Evolutionary conservation across 75 land plant genomes (phyloP).

Genomic region (Ceratopteris richardii): DNA sequence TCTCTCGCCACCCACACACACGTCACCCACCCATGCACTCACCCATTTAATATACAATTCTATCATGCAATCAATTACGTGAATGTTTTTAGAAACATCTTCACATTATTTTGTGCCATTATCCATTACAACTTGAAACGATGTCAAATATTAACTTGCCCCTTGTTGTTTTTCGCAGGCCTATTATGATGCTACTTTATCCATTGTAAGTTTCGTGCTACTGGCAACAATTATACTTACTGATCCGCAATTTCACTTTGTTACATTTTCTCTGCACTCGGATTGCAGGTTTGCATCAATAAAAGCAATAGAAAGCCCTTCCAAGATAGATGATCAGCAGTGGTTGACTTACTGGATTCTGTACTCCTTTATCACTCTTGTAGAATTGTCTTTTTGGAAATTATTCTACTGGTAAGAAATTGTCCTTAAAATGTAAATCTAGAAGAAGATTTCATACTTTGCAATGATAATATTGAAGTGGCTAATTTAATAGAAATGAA

Average conservation of each 20-base stretch:
- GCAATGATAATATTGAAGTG: too few relatives aligned
- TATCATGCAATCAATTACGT: too few relatives aligned
- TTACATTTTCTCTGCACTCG: background rate
- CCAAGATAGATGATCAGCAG: constrained; percentile 68
- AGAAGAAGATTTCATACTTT: background rate
- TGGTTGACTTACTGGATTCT: constrained; percentile 86
- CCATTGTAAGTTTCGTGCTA: constrained; percentile 51
- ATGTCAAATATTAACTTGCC: too few relatives aligned
- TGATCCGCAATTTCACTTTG: constrained; percentile 4
- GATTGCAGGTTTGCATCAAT: constrained; percentile 55
- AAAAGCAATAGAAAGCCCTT: constrained; percentile 62
- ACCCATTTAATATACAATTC: too few relatives aligned
- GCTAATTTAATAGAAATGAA: too few relatives aligned
- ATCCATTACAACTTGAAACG: too few relatives aligned
- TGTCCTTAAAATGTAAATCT: background rate
- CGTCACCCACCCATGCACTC: too few relatives aligned
- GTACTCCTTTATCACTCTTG: constrained; percentile 66
- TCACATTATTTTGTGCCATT: too few relatives aligned
- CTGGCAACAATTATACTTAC: background rate
- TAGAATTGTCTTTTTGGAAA: constrained; percentile 45
- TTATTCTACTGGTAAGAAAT: constrained; percentile 36
- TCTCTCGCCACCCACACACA: too few relatives aligned
- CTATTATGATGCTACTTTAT: constrained; percentile 48
- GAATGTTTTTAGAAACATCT: too few relatives aligned
- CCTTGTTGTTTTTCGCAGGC: constrained; percentile 45